Evolutionary conservation across 805 yeast species (phyloP).

Genomic region (Ogataea degrootiae): DNA sequence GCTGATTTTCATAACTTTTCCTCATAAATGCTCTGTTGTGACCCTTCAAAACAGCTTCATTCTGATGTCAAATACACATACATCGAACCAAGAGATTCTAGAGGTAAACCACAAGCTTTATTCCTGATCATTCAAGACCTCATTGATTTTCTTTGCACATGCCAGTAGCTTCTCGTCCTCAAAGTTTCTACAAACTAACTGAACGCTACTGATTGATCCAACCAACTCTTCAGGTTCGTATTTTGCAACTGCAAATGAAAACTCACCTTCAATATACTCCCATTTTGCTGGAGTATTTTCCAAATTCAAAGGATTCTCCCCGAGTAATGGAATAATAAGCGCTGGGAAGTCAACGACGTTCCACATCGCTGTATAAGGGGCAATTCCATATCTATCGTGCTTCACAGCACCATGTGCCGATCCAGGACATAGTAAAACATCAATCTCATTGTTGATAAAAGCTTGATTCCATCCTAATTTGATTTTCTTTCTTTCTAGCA

Average conservation of each 20-base stretch:
- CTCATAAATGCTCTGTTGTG: too few relatives aligned
- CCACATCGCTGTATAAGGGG: conserved; percentile 16
- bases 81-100: too few relatives aligned
- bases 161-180: conserved; percentile 48
- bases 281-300: conserved; percentile 9
- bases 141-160: not conserved
- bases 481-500: not conserved
- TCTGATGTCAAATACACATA: too few relatives aligned
- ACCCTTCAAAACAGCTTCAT: too few relatives aligned
- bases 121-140: not conserved
- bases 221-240: conserved; percentile 48
- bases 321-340: conserved; percentile 40
- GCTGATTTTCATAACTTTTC: too few relatives aligned
- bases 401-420: conserved; percentile 15
- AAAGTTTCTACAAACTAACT: conserved; percentile 49
- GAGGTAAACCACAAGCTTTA: too few relatives aligned
- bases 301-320: conserved; percentile 26
- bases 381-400: conserved; percentile 15
- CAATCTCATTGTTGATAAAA: conserved; percentile 6
- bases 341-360: conserved; percentile 30
- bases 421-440: conserved; percentile 14
- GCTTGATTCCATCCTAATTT: conserved; percentile 5
- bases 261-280: conserved; percentile 31
- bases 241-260: conserved; percentile 36
- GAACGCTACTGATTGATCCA: conserved; percentile 62